Evolutionary conservation across 2,329 filamentous ascomycete genomes (phyloP).

Genomic region (Aspergillus puulaauensis): DNA sequence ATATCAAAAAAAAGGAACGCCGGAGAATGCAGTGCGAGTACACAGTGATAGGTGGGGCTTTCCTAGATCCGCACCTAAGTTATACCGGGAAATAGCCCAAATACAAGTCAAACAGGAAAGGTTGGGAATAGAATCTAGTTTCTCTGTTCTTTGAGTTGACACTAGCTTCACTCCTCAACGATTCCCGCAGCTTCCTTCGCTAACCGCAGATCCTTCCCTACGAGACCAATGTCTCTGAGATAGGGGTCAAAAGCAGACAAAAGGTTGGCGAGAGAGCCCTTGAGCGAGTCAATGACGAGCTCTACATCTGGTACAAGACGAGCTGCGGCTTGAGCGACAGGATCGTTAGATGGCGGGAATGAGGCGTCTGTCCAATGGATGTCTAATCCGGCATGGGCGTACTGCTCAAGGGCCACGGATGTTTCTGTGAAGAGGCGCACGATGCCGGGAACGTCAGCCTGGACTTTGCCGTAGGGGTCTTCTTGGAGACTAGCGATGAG

Average conservation of each 20-base stretch:
- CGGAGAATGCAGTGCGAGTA: slow-evolving; percentile 10
- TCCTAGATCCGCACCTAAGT: neutral
- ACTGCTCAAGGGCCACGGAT: slow-evolving; percentile 67
- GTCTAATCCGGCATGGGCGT: slow-evolving; percentile 53
- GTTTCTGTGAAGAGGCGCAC: slow-evolving; percentile 71
- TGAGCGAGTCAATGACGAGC: slow-evolving; percentile 64
- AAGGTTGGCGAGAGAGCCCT: slow-evolving; percentile 63
- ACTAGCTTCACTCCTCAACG: slow-evolving; percentile 18
- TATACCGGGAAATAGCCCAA: neutral
- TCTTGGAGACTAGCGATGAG: slow-evolving; percentile 73
- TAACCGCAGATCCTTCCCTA: slow-evolving; percentile 67
- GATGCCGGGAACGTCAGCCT: slow-evolving; percentile 72
- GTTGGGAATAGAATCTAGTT: neutral
- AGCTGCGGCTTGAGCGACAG: slow-evolving; percentile 32
- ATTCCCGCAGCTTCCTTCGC: slow-evolving; percentile 63
- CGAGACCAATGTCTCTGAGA: slow-evolving; percentile 67
- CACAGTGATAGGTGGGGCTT: neutral
- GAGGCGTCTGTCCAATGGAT: slow-evolving; percentile 79
- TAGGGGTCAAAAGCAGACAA: slow-evolving; percentile 74
- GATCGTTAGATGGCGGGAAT: slow-evolving; percentile 43
- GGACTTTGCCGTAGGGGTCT: slow-evolving; percentile 83
- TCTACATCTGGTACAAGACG: slow-evolving; percentile 65
- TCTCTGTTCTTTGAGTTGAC: neutral
- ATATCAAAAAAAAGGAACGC: slow-evolving; percentile 10
- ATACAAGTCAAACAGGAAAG: neutral